phyloP scores from a whole-genome alignment of 805 yeast genomes.

The Hanseniaspora pseudoguilliermondii region DNA sequence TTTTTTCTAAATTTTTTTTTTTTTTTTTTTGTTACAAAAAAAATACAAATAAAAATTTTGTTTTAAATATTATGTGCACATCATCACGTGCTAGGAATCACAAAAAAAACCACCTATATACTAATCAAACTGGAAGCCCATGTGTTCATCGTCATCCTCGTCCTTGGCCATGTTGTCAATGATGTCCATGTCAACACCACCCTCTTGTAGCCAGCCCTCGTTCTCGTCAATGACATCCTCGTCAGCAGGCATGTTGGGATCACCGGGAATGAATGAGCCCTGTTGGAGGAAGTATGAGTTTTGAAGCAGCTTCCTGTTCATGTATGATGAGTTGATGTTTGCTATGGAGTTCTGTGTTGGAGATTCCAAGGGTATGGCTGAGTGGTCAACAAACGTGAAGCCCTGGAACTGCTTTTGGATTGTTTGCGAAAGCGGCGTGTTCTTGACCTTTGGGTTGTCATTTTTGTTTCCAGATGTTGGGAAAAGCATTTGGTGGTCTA shows the following conservation, averaged over 20 bases:
- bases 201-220: slow-evolving; percentile 26
- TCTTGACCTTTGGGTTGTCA: not conserved
- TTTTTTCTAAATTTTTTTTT: too few relatives aligned
- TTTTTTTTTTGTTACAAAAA: too few relatives aligned
- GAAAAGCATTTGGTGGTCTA: slow-evolving; percentile 4
- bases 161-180: slow-evolving; percentile 20
- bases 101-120: not conserved
- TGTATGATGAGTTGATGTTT: slow-evolving; percentile 10
- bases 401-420: slow-evolving; percentile 95
- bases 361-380: slow-evolving; percentile 69
- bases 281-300: slow-evolving; percentile 35
- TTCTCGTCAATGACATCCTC: slow-evolving; percentile 74
- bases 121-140: slow-evolving; percentile 14
- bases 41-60: too few relatives aligned
- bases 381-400: slow-evolving; percentile 89
- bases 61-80: too few relatives aligned
- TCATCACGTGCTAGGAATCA: not conserved
- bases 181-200: slow-evolving; percentile 12
- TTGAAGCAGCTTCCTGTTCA: slow-evolving; percentile 26
- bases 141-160: slow-evolving; percentile 15
- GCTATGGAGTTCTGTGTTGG: slow-evolving; percentile 20
- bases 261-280: slow-evolving; percentile 68
- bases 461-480: slow-evolving; percentile 1
- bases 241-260: slow-evolving; percentile 68
- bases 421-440: slow-evolving; percentile 82